These are phyloP conservation scores for Epichloe uncinata DNA, from an alignment of 2,329 filamentous ascomycete species.

Conservation along the genomic window DNA sequence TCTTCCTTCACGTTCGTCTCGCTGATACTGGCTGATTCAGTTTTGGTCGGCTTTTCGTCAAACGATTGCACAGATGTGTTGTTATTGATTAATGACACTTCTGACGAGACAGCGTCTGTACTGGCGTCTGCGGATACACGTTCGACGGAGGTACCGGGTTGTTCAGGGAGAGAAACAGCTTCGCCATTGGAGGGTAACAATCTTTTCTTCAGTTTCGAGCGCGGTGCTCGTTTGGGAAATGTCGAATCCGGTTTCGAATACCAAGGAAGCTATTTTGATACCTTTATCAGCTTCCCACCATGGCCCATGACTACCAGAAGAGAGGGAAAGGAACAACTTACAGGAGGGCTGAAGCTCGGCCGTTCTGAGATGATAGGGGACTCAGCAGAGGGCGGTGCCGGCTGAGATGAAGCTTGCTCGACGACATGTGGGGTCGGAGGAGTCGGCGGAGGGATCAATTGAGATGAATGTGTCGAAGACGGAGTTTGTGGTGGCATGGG, in stretches of 20 bases:
- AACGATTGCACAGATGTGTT: not conserved
- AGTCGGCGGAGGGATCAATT: constrained; percentile 29
- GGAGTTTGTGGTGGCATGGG: constrained; percentile 36
- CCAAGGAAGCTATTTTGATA: constrained; percentile 39
- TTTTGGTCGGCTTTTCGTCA: not conserved
- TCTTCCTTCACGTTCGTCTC: not conserved
- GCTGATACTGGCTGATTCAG: not conserved
- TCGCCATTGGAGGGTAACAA: constrained; percentile 22
- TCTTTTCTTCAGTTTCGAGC: constrained; percentile 30
- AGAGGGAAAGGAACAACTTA: constrained; percentile 24
- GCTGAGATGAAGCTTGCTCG: constrained; percentile 15
- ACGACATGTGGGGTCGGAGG: constrained; percentile 31
- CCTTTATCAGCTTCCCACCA: not conserved
- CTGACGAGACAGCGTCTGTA: not conserved
- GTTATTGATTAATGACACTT: constrained; percentile 4
- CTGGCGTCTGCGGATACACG: not conserved
- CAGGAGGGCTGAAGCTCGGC: constrained; percentile 33
- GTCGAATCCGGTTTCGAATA: constrained; percentile 34
- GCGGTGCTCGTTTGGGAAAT: constrained; percentile 31
- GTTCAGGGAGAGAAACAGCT: constrained; percentile 30
- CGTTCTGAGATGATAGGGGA: constrained; percentile 7
- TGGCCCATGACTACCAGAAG: not conserved
- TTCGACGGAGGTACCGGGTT: constrained; percentile 21
- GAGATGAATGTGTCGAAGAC: constrained; percentile 37
- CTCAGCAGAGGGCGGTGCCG: constrained; percentile 1